A percentile compares a stretch with the other conserved stretches of the same genome.
phyloP scores from a whole-genome alignment of 768 basidiomycete species.

The Sistotremastrum suecicum region DNA sequence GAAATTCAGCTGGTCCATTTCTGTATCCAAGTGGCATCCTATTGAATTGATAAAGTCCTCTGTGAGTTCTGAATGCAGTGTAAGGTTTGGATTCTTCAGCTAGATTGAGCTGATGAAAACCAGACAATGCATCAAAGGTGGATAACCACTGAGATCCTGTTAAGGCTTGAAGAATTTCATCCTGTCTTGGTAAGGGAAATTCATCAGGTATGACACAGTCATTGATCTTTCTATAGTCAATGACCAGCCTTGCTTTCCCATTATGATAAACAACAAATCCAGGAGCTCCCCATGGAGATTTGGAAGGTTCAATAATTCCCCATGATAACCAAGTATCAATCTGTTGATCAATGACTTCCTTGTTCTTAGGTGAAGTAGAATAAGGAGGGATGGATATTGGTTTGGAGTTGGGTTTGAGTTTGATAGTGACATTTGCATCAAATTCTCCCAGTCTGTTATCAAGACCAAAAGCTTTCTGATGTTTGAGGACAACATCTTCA shows the following conservation, averaged over 20 bases:
- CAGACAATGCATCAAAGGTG: slow-evolving; percentile 21
- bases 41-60: slow-evolving; percentile 26
- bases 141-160: slow-evolving; percentile 19
- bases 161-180: slow-evolving; percentile 16
- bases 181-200: slow-evolving; percentile 16
- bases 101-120: slow-evolving; percentile 27
- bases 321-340: slow-evolving; percentile 18
- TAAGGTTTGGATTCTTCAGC: slow-evolving; percentile 16
- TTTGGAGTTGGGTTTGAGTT: slow-evolving; percentile 11
- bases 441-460: slow-evolving; percentile 19
- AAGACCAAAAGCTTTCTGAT: slow-evolving; percentile 16
- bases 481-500: slow-evolving; percentile 7
- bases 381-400: slow-evolving; percentile 14
- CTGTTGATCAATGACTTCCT: slow-evolving; percentile 16
- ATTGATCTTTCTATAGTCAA: slow-evolving; percentile 21
- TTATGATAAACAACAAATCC: slow-evolving; percentile 23
- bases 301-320: slow-evolving; percentile 25
- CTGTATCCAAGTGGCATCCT: slow-evolving; percentile 26
- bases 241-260: slow-evolving; percentile 20
- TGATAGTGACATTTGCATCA: slow-evolving; percentile 13
- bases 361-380: slow-evolving; percentile 10
- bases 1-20: slow-evolving; percentile 14
- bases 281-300: slow-evolving; percentile 23
- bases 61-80: slow-evolving; percentile 24
- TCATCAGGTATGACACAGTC: slow-evolving; percentile 13